Percentiles rank a stretch among this genome's conserved stretches.
Conservation (phyloP, 345 rosid genomes). For the Hibiscus tridactylites region DNA sequence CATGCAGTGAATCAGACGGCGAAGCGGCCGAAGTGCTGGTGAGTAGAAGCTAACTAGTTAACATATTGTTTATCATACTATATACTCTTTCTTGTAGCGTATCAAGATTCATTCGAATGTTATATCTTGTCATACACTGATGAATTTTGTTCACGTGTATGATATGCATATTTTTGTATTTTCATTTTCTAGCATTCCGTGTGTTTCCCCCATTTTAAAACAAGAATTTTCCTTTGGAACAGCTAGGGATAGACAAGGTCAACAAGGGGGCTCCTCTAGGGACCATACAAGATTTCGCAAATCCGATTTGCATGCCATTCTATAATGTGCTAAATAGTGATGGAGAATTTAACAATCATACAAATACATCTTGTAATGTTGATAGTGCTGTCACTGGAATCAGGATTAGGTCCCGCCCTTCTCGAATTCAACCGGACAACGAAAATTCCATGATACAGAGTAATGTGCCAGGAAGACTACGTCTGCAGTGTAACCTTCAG, state of each 20-base stretch:
- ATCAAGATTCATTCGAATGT: no score
- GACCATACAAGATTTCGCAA: neutral
- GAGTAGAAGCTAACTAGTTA: slow-evolving; percentile 15
- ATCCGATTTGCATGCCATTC: neutral
- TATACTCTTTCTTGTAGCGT: neutral
- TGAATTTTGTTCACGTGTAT: neutral
- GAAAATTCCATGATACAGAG: slow-evolving; percentile 29
- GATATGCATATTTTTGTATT: no score
- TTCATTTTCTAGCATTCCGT: no score
- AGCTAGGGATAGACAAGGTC: slow-evolving; percentile 12
- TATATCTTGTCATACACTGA: no score
- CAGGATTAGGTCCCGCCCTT: slow-evolving; percentile 34
- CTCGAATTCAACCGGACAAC: slow-evolving; percentile 14
- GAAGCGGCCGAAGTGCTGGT: slow-evolving; percentile 16
- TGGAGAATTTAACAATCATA: slow-evolving; percentile 1
- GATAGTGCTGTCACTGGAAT: slow-evolving; percentile 32
- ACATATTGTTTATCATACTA: no score
- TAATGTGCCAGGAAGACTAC: slow-evolving; percentile 45
- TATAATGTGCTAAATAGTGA: neutral
- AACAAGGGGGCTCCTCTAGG: neutral
- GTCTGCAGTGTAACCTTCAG: slow-evolving; percentile 30
- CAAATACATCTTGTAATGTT: slow-evolving; percentile 6
- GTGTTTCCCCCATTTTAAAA: no score
- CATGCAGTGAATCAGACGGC: slow-evolving; percentile 11
- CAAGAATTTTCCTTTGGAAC: slow-evolving; percentile 6